Evolutionary conservation across 768 basidiomycete genomes (phyloP).

Genomic region (Panaeolus papilionaceus): DNA sequence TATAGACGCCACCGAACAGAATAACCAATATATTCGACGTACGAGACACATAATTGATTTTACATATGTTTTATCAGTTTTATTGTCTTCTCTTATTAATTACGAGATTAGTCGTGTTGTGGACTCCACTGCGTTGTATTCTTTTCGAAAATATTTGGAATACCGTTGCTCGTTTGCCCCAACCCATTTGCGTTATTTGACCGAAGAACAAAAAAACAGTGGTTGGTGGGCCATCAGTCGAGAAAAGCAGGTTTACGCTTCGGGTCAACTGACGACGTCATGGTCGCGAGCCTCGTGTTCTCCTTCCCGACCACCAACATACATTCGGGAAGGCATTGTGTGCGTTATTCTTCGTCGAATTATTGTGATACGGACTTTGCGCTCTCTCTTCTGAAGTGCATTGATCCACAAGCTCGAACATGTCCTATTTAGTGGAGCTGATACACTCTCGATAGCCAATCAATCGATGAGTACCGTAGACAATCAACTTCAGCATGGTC

Average conservation of each 20-base stretch:
- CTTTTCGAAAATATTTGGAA: constrained; percentile 11
- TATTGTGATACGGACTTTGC: constrained; percentile 12
- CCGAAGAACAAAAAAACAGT: constrained; percentile 1
- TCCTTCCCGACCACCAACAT: not conserved
- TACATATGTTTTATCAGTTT: constrained; percentile 13
- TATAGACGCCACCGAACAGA: constrained; percentile 1
- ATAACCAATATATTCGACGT: not conserved
- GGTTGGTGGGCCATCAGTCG: not conserved
- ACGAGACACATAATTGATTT: constrained; percentile 8
- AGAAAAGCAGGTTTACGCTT: not conserved
- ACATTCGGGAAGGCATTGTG: not conserved
- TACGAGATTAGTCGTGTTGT: not conserved
- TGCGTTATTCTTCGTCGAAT: not conserved
- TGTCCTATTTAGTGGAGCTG: constrained; percentile 9
- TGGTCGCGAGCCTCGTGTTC: constrained; percentile 9
- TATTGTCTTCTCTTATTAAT: constrained; percentile 12
- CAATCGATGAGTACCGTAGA: not conserved
- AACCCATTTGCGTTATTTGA: not conserved
- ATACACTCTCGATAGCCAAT: not conserved
- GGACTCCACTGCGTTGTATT: constrained; percentile 10
- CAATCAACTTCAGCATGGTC: not conserved
- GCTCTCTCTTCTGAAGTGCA: not conserved
- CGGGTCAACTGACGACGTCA: not conserved
- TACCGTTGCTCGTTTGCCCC: constrained; percentile 7
- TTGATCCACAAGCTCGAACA: constrained; percentile 3